Percentiles rank a stretch among this genome's conserved stretches.
These are phyloP conservation scores for Sonneratia caseolaris DNA, from an alignment of 345 rosid species.

Conservation along the genomic window DNA sequence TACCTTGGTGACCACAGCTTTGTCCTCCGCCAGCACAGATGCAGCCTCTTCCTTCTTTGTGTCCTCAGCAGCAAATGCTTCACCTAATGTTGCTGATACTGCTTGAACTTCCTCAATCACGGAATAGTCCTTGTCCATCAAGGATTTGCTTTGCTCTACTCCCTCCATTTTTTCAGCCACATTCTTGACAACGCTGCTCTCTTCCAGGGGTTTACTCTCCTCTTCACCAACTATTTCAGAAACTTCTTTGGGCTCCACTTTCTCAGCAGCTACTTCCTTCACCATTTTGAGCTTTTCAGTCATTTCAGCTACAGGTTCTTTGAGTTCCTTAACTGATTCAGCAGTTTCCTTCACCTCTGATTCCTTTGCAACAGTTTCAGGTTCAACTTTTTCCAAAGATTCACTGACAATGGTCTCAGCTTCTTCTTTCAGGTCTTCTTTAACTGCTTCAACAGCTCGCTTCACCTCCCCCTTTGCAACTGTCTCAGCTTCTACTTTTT, in stretches of 20 bases:
- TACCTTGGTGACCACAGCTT: conserved; percentile 4
- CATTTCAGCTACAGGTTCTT: not conserved
- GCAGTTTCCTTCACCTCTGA: conserved; percentile 1
- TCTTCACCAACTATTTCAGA: conserved; percentile 3
- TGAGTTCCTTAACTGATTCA: conserved; percentile 1
- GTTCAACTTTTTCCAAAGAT: not conserved
- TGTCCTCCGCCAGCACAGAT: conserved; percentile 3
- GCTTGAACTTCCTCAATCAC: conserved; percentile 1
- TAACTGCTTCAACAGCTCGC: conserved; percentile 2
- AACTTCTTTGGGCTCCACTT: conserved; percentile 1
- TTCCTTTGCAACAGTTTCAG: not conserved
- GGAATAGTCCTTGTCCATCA: not conserved
- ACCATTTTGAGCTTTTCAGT: not conserved
- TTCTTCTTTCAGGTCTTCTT: conserved; percentile 3
- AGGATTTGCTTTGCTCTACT: not conserved
- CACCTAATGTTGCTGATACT: not conserved
- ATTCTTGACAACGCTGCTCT: not conserved
- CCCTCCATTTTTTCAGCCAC: not conserved
- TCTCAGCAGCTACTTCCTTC: conserved; percentile 3
- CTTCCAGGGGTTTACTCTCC: not conserved
- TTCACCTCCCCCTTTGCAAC: conserved; percentile 2
- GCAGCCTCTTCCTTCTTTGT: not conserved
- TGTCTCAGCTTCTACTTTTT: not conserved
- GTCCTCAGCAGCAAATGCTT: not conserved
- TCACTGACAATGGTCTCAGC: not conserved